Base-by-base conservation (phyloP, 139 green algal genomes). In the Pleodorina starrii region DNA sequence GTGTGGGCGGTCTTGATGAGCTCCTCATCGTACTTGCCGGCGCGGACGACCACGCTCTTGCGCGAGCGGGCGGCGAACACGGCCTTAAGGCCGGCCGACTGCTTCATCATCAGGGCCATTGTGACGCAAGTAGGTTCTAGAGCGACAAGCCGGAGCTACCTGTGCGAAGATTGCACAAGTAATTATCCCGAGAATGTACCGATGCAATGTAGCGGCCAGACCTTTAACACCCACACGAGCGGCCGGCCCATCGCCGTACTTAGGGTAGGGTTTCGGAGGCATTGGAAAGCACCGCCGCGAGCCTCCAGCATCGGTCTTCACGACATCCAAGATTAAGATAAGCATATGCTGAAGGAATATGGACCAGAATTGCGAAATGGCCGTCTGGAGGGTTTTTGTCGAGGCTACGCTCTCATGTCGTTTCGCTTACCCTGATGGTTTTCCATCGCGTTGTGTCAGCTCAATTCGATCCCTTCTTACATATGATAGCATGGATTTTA, bases 1-100 rank as follows among this genome's bases (percentile, higher is more conserved):
- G 91, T 96, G 54, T 96, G 93, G 82, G 96, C 96, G 23, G 96
- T 99, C 86, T 94, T 60, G 71, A 98, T 90, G 43, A 99, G 96
- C 94, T 99, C 97, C 85, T 97, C 97, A 90, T 98, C 97, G 88
- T 97, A 99, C 86, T 95, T 93, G 88, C 93, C 94, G 38, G 84
- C 84, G 84, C 84, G 84, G 44, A 89, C 84, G 2, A 89, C 84
- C 17, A 89, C 84, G 84, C 46, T 57, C 57, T 57, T 44, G 69
- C 69, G 69, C 14, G 84, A 60, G 48, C 48, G 48, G 69, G n/a
- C 38, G 57, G 69, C 44, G 32, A 63, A 79, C 42, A 88, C 69
- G 71, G 84, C 84, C 84, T 89, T 89, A n/a, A 89, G 36, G 83
- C 66, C 68, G 36, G 84, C 48, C 68, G 69, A 73, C 36, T 44